Evolutionary conservation across 2,329 filamentous ascomycete species (phyloP).

Genomic region (Curvularia sp.): DNA sequence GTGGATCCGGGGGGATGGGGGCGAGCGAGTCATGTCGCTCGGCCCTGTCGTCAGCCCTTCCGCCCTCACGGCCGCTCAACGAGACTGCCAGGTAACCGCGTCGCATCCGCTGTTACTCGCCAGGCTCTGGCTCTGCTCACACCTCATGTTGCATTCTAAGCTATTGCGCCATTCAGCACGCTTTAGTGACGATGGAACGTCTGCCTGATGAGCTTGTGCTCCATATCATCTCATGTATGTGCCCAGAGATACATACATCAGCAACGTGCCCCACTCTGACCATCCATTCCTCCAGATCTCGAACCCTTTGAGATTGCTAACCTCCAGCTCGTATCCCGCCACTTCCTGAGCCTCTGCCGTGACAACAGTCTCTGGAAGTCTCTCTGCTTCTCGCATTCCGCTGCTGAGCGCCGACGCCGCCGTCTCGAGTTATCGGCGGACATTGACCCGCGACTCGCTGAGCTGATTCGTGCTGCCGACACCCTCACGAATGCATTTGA

Average conservation of each 20-base stretch:
- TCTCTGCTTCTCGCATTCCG: constrained; percentile 74
- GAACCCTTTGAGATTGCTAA: constrained; percentile 68
- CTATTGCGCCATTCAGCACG: background rate
- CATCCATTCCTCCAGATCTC: constrained; percentile 58
- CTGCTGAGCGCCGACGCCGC: constrained; percentile 67
- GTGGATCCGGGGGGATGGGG: background rate
- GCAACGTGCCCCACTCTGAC: constrained; percentile 25
- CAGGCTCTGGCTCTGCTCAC: background rate
- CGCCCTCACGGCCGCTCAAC: constrained; percentile 20
- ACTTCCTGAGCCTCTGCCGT: constrained; percentile 70
- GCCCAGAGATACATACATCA: constrained; percentile 2
- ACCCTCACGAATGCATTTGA: constrained; percentile 38
- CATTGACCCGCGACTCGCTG: constrained; percentile 54
- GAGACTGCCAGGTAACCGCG: constrained; percentile 17
- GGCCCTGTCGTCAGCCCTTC: constrained; percentile 30
- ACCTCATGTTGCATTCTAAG: background rate
- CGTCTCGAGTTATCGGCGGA: constrained; percentile 37
- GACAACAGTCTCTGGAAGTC: constrained; percentile 80
- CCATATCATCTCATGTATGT: constrained; percentile 53
- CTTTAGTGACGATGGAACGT: constrained; percentile 27
- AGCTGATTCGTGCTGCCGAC: constrained; percentile 53
- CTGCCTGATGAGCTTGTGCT: constrained; percentile 53
- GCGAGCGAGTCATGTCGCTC: constrained; percentile 22
- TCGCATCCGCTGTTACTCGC: constrained; percentile 20
- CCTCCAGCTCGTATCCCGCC: constrained; percentile 73